These are phyloP conservation scores for Monosporascus sp. DNA, from an alignment of 2,329 filamentous ascomycete genomes.

Conservation along the genomic window DNA sequence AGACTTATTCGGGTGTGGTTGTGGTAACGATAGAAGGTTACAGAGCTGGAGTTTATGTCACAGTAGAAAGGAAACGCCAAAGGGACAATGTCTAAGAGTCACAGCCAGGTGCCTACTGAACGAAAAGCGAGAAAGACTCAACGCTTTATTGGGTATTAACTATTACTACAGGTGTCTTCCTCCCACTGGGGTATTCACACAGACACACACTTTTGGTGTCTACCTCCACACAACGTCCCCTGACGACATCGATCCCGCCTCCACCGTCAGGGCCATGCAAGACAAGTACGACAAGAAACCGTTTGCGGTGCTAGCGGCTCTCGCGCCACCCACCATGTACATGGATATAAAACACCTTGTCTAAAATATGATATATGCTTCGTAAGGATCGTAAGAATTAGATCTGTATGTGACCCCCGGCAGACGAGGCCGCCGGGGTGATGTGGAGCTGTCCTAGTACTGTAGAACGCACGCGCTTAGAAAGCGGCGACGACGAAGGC, in stretches of 20 bases:
- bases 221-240: not conserved
- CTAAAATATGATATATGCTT: slow-evolving; percentile 30
- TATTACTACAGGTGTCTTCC: slow-evolving; percentile 22
- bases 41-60: too few species aligned
- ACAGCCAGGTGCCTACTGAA: not conserved
- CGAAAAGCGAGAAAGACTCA: not conserved
- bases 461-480: slow-evolving; percentile 29
- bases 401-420: slow-evolving; percentile 8
- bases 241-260: not conserved
- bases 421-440: not conserved
- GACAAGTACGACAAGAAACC: not conserved
- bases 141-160: slow-evolving; percentile 21
- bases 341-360: slow-evolving; percentile 15
- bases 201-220: not conserved
- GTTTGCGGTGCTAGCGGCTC: not conserved
- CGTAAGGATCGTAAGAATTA: slow-evolving; percentile 57
- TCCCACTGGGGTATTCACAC: not conserved
- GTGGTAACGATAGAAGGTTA: too few species aligned
- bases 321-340: not conserved
- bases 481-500: slow-evolving; percentile 41
- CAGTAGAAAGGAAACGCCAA: too few species aligned
- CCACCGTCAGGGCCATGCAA: too few species aligned
- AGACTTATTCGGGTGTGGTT: not conserved
- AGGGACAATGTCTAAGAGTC: not conserved
- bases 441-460: slow-evolving; percentile 4